Base-by-base conservation (phyloP, 495 filamentous ascomycete genomes). In the Talaromyces trachyspermus region DNA sequence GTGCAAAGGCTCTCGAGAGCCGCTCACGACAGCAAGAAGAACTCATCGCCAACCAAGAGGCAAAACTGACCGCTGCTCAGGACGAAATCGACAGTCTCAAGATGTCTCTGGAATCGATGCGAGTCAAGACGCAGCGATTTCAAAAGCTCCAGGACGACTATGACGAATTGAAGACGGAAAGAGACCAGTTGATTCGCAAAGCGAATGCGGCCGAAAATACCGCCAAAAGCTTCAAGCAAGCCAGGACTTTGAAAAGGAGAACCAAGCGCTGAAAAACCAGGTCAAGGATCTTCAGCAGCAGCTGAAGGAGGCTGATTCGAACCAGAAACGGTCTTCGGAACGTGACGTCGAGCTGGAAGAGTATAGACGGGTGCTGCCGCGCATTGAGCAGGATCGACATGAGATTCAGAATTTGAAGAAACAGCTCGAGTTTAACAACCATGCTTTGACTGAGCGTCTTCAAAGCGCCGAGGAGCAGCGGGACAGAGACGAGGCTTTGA, bases 191-290 rank as follows among this genome's bases (percentile, higher is more conserved):
- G 6, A 70, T 76, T n/a, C 84, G 85, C 62, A 88, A 87, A 58
- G 84, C 87, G 20, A 94, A 88, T 54, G 79, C 77, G 12, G 75
- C 79, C 0, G 85, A 88, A 84, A 86, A 49, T 83, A 84, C 53
- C 79, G 81, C 51, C 80, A 84, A 57, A 89, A 90, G 60, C 66
- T 88, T 17, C 78, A 90, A 58, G 76, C 80, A 26, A 83, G 80
- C 51, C 77, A 84, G 51, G 77, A 77, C 45, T 69, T 87, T 33
- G 79, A 88, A 62, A 84, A 80, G 59, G 85, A 89, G 57, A 82
- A 86, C 46, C 72, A 78, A 45, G 63, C 69, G 9, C 70, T 86
- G 12, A 79, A 80, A 36, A 71, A 83, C 44, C 66, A 81, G 49
- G 73, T 83, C 36, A 74, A 81, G 32, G 69, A 73, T 40, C 56